Base-by-base conservation (phyloP, 2,329 filamentous ascomycete genomes). In the Fusarium lateritium region DNA sequence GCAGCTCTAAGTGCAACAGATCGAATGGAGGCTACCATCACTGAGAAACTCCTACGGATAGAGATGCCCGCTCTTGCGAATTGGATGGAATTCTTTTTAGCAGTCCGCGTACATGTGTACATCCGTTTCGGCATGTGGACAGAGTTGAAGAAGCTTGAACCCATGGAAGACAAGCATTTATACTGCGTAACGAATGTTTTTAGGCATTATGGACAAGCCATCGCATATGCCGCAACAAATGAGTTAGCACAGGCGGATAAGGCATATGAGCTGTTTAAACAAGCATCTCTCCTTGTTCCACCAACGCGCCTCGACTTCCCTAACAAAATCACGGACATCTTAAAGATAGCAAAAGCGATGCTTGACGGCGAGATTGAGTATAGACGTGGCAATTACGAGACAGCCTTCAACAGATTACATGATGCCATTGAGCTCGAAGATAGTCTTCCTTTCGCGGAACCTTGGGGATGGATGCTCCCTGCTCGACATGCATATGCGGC, bases 401-500 rank as follows among this genome's bases (percentile, higher is more conserved):
- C 75, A 0, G 91, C 91, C 0, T 93, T 92, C 73, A 73, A 79
- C 5, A 83, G 87, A 52, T 80, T 94, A 4, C 83, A 85, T 2
- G 81, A 80, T 13, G 85, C 90, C 0, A 87, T 92, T 22, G 74
- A 79, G 2, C 82, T 86, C 4, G 89, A 92, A 65, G 90, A 92
- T 71, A 78, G 76, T 0, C 82, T 94, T 28, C 88, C 88, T 0
- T 94, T 92, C 64, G 89, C 91, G 49, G 92, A 94, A 75, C 92
- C 92, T 0, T 93, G 91, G 91, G 90, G 89, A 0, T 94, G 91
- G 91, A 93, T 94, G 91, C 89, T 92, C 74, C 91, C 91, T 0
- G 86, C 88, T 0, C 83, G 91, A 5, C 91, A 94, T 76, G 91
- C 91, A 0, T 90, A 90, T 51, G 91, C 89, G 2, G 91, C 91